Conservation (phyloP, 768 basidiomycete species). For the Mycena venus region DNA sequence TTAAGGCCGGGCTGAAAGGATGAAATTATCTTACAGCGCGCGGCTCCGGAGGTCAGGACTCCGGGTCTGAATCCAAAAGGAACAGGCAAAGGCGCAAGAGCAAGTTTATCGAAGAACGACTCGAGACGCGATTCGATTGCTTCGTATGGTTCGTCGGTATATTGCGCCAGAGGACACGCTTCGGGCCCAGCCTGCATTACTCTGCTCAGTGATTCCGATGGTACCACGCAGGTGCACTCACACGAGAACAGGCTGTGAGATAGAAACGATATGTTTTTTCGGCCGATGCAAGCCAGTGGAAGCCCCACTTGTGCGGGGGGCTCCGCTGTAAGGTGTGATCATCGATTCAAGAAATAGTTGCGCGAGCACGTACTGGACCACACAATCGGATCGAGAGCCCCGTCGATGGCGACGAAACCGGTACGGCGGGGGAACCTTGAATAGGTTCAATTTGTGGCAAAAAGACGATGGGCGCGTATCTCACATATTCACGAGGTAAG, state of each 20-base stretch:
- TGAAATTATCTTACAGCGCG: no score
- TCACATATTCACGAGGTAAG: constrained; percentile 43
- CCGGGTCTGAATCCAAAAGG: constrained; percentile 33
- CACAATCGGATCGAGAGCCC: constrained; percentile 35
- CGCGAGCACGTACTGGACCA: constrained; percentile 41
- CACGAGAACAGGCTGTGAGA: constrained; percentile 33
- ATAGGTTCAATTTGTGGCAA: neutral
- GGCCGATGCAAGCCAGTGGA: constrained; percentile 35
- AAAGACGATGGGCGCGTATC: neutral
- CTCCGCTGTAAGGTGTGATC: constrained; percentile 24
- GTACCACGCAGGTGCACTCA: neutral
- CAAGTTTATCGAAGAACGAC: constrained; percentile 36
- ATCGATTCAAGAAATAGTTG: neutral
- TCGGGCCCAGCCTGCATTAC: constrained; percentile 33
- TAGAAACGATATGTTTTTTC: constrained; percentile 41
- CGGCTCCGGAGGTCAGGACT: constrained; percentile 39
- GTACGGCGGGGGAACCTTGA: constrained; percentile 37
- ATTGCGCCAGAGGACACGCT: constrained; percentile 33
- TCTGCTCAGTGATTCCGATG: no score
- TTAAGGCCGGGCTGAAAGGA: neutral
- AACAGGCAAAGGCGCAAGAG: constrained; percentile 33
- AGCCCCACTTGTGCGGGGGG: constrained; percentile 40
- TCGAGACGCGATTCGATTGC: constrained; percentile 32
- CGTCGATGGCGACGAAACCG: constrained; percentile 40
- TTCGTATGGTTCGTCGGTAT: constrained; percentile 26